Evolutionary conservation across 139 green algal genomes (phyloP).

Genomic region (Pycnococcus provasolii): DNA sequence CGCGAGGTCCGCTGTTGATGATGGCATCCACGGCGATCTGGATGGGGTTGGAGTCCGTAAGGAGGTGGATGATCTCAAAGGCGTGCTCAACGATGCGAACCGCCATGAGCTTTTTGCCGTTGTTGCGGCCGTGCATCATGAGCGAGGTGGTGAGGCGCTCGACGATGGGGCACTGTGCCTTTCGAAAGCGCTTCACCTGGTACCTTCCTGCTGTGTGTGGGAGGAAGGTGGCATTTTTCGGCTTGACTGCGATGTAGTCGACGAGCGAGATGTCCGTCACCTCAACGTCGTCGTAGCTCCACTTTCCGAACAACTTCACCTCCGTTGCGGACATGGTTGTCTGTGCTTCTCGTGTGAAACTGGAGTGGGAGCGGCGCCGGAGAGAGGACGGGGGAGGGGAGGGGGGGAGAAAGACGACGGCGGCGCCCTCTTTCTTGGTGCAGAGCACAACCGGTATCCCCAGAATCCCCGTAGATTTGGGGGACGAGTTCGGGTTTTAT

Average conservation of each 20-base stretch:
- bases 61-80: slow-evolving; percentile 96
- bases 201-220: slow-evolving; percentile 96
- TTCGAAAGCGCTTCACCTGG: slow-evolving; percentile 95
- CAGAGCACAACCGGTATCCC: no score
- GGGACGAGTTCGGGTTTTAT: no score
- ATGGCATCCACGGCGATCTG: slow-evolving; percentile 97
- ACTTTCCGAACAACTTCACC: slow-evolving; percentile 93
- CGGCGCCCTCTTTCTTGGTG: no score
- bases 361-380: no score
- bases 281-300: slow-evolving; percentile 90
- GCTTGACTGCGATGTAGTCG: slow-evolving; percentile 98
- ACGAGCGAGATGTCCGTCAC: slow-evolving; percentile 38
- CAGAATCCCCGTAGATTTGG: no score
- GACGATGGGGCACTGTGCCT: slow-evolving; percentile 97
- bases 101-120: slow-evolving; percentile 99
- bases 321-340: slow-evolving; percentile 23
- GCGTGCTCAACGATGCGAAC: slow-evolving; percentile 94
- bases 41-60: slow-evolving; percentile 97
- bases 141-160: slow-evolving; percentile 87
- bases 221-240: slow-evolving; percentile 85
- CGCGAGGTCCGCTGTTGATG: slow-evolving; percentile 96
- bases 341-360: no score
- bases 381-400: no score
- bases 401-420: no score
- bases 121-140: slow-evolving; percentile 99